Evolutionary conservation across 2,329 filamentous ascomycete species (phyloP), one percentile per base, ranked within the genome.

Genomic region (Verticillium tricorpus): DNA sequence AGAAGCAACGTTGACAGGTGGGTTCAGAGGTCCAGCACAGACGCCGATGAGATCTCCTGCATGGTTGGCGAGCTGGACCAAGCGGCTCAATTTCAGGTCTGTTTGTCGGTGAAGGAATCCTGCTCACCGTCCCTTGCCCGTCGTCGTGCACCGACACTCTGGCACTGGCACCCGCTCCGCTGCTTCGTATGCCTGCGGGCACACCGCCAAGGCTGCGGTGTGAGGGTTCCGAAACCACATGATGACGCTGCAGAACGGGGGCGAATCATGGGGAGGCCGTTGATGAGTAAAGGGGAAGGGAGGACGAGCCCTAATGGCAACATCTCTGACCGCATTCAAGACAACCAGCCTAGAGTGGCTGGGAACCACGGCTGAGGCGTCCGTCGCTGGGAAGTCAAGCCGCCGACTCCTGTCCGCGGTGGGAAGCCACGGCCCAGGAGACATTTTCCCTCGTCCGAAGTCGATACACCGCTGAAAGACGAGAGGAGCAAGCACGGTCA

Each of bases 141-240:
- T 22, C n/a, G 11, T 19, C 8, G 19, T 11, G 45, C 45, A 28
- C 45, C 45, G 45, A 52, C 45, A 14, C n/a, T 12, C n/a, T 52
- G 45, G 45, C 19, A 52, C 45, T 52, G 45, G 45, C 45, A 52
- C 45, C 19, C n/a, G 6, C 19, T 52, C n/a, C 11, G 45, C 2
- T 22, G n/a, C n/a, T 14, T 22, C 40, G 45, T 12, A 19, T 52
- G 45, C 8, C 45, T 52, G 45, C 19, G 11, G 45, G 6, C 45
- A 57, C 55, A 57, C 55, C 55, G 55, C 55, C 55, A 37, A 57
- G 28, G 55, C 22, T 57, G n/a, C 31, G 55, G 19, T 52, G 45
- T 8, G 45, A 22, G 45, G 45, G 28, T 28, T 28, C n/a, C 45
- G 12, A 9, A 32, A 11, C 54, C 54, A 11, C 54, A 22, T 28